Base-by-base conservation (phyloP, 441 rosid species). In the Gossypium gossypioides region DNA sequence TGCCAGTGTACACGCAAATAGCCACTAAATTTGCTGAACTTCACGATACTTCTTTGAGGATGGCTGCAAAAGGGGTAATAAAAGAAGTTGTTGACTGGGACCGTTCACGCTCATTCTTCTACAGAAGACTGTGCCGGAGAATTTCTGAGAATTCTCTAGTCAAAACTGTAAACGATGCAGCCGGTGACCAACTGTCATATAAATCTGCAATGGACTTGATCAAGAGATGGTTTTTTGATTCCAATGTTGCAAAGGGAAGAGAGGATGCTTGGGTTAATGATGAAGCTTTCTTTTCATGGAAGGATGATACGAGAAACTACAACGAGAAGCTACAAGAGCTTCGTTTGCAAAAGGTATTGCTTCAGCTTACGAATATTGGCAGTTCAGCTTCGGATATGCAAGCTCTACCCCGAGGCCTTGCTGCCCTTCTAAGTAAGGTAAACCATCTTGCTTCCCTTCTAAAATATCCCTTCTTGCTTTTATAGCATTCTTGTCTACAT, bases 1-100 rank as follows among this genome's bases (percentile, higher is more conserved):
- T 93, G 81, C 99, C 99, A 0, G 74, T 87, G 3, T 92, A 92
- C 84, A 87, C 89, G 59, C 99, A 92, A 79, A 84, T 95, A 46
- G 99, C 98, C 76, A 92, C 96, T 76, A 91, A 79, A 81, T 96
- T 96, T 64, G 97, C 98, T 0, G 99, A 93, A 79, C 96, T 96
- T 74, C 99, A 96, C 27, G 99, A 96, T 75, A 87, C 96, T 48
- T 89, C 98, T 65, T 79, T 87, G 16, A 90, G 98, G 80, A 95
- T 95, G 99, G 99, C 91, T 56, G 98, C 91, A 3, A 95, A 95
- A 74, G 98, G 98, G 51, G 97, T 92, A 61, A 92, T 95, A 66
- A 91, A 77, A 86, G 84, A 94, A 82, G 91, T 95, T 13, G 93
- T 95, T 46, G 95, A 95, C 75, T 95, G 97, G 97, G 82, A 73